Conservation (phyloP, 2,329 filamentous ascomycete genomes). For the Furcasterigmium furcatum region DNA sequence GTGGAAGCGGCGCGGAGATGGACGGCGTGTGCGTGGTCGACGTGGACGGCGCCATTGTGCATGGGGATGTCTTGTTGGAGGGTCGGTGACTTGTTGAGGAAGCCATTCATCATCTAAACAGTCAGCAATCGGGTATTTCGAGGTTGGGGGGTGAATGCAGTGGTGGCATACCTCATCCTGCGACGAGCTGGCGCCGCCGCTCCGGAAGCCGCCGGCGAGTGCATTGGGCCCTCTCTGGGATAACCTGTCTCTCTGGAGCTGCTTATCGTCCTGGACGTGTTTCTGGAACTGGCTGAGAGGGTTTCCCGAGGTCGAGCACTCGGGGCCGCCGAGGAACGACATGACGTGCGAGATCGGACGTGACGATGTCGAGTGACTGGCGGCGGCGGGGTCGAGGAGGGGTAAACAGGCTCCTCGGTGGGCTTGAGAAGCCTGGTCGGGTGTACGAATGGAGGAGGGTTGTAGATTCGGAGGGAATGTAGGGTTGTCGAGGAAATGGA, state of each 20-base stretch:
- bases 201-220: slow-evolving; percentile 75
- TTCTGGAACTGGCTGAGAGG: slow-evolving; percentile 97
- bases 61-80: slow-evolving; percentile 53
- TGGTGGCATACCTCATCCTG: slow-evolving; percentile 68
- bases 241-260: slow-evolving; percentile 85
- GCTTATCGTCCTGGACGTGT: slow-evolving; percentile 94
- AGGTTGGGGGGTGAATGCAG: slow-evolving; percentile 4
- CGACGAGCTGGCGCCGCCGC: slow-evolving; percentile 61
- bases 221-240: slow-evolving; percentile 70
- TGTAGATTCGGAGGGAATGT: not conserved
- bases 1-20: slow-evolving; percentile 51
- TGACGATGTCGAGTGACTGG: too few relatives aligned
- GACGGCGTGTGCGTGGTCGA: slow-evolving; percentile 46
- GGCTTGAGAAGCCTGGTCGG: too few relatives aligned
- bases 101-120: slow-evolving; percentile 83
- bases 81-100: slow-evolving; percentile 74
- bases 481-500: not conserved
- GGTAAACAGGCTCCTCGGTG: too few relatives aligned
- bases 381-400: too few relatives aligned
- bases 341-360: too few relatives aligned
- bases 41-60: slow-evolving; percentile 43
- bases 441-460: too few relatives aligned
- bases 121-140: slow-evolving; percentile 18
- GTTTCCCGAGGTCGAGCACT: slow-evolving; percentile 95
- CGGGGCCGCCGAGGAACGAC: slow-evolving; percentile 94